Conservation (phyloP, 208 protist species). For the Giardia duodenalis region DNA sequence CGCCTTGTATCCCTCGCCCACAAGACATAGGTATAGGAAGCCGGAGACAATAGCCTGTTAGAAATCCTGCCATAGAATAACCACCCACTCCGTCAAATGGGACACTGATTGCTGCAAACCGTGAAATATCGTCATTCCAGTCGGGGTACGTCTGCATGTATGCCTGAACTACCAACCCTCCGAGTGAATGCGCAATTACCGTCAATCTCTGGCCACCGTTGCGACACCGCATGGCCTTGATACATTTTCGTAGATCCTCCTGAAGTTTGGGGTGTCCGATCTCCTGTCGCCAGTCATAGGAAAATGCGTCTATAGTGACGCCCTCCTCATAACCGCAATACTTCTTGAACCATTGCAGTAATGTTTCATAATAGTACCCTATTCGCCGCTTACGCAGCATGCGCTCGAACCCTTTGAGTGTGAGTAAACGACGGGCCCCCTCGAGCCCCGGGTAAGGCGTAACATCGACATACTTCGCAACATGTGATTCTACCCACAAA, state of each 20-base stretch:
- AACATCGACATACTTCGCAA: background rate
- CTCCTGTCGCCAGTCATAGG: background rate
- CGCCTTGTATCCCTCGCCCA: background rate
- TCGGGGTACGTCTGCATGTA: background rate
- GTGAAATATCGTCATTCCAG: slow-evolving; percentile 12
- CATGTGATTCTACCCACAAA: background rate
- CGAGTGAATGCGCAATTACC: background rate
- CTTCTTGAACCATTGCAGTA: background rate
- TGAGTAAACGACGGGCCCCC: background rate
- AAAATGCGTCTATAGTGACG: background rate
- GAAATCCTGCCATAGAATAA: background rate
- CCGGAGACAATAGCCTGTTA: background rate
- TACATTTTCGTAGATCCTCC: background rate
- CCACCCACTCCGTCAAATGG: slow-evolving; percentile 11
- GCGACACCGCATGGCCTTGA: background rate
- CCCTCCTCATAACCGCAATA: background rate
- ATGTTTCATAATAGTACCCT: slow-evolving; percentile 4
- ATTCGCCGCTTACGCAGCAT: background rate
- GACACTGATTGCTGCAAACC: background rate
- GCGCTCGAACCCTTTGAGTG: background rate
- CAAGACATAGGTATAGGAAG: background rate
- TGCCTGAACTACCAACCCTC: background rate
- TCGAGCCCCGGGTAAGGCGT: background rate
- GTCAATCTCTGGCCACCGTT: background rate
- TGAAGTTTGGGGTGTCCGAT: background rate